A percentile compares a stretch with the other conserved stretches of the same genome.
Evolutionary conservation across 805 yeast genomes (phyloP).

Genomic region (Teunomyces aglyptinius): DNA sequence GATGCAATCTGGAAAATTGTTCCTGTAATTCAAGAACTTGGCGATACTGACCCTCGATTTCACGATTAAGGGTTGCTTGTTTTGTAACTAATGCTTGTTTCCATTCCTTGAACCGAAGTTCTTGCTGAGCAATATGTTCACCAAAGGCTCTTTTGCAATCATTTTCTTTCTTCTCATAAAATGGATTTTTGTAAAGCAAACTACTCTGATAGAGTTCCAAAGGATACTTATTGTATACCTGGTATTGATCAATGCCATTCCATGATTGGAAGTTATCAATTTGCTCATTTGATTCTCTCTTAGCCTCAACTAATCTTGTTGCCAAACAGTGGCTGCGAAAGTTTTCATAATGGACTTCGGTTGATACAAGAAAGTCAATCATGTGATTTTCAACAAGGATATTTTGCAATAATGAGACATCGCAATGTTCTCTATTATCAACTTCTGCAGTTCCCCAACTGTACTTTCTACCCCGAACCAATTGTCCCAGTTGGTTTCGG

Average conservation of each 20-base stretch:
- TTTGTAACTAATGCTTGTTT: slow-evolving; percentile 51
- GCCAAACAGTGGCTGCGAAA: slow-evolving; percentile 60
- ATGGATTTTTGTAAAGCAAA: slow-evolving; percentile 45
- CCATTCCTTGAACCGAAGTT: slow-evolving; percentile 61
- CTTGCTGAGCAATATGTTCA: slow-evolving; percentile 47
- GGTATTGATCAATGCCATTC: slow-evolving; percentile 35
- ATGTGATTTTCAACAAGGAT: slow-evolving; percentile 66
- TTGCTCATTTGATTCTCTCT: not conserved
- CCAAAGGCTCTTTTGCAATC: slow-evolving; percentile 43
- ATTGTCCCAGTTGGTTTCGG: slow-evolving; percentile 12
- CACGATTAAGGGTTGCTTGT: slow-evolving; percentile 56
- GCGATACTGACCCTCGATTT: slow-evolving; percentile 35
- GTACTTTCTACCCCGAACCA: slow-evolving; percentile 64
- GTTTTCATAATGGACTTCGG: slow-evolving; percentile 73
- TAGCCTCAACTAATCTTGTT: slow-evolving; percentile 36
- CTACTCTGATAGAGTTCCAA: slow-evolving; percentile 37
- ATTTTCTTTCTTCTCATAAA: slow-evolving; percentile 44
- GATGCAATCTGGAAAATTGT: not conserved
- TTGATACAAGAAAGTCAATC: slow-evolving; percentile 74
- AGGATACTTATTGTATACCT: slow-evolving; percentile 35
- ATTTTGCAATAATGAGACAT: slow-evolving; percentile 62
- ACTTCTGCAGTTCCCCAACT: slow-evolving; percentile 87
- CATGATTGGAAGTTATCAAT: slow-evolving; percentile 3
- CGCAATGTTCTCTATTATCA: slow-evolving; percentile 75
- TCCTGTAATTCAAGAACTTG: not conserved